Conservation (phyloP, 2,329 filamentous ascomycete species). For the Aspergillus fumigatiaffinis region DNA sequence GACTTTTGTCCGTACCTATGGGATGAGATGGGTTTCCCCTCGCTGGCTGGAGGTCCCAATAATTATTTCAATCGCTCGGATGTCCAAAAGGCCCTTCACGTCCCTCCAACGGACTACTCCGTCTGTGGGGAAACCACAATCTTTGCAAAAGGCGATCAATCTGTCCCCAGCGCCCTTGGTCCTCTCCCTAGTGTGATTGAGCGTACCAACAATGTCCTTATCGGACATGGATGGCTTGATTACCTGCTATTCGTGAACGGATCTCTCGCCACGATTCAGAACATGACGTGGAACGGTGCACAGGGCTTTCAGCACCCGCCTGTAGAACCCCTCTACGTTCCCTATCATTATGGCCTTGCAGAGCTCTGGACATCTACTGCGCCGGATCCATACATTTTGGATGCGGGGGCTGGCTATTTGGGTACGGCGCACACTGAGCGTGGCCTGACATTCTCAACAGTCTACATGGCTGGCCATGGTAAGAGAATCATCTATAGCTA, state of each 20-base stretch:
- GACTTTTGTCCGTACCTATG: slow-evolving; percentile 67
- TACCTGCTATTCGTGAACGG: slow-evolving; percentile 66
- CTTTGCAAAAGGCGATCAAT: slow-evolving; percentile 49
- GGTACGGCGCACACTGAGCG: slow-evolving; percentile 70
- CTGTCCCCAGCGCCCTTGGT: slow-evolving; percentile 28
- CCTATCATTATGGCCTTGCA: slow-evolving; percentile 48
- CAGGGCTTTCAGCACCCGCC: slow-evolving; percentile 66
- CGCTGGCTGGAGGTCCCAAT: slow-evolving; percentile 56
- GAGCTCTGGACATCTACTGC: slow-evolving; percentile 35
- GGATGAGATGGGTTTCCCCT: slow-evolving; percentile 66
- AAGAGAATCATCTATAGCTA: slow-evolving; percentile 19
- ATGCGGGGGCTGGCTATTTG: slow-evolving; percentile 61
- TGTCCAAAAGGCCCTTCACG: slow-evolving; percentile 65
- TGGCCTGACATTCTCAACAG: slow-evolving; percentile 66
- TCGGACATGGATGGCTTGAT: slow-evolving; percentile 69
- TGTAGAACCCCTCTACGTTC: slow-evolving; percentile 63
- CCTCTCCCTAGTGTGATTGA: slow-evolving; percentile 68
- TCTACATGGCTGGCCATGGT: slow-evolving; percentile 62
- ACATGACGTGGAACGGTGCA: slow-evolving; percentile 73
- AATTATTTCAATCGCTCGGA: slow-evolving; percentile 68
- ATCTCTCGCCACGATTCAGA: slow-evolving; percentile 68
- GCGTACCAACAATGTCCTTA: slow-evolving; percentile 65
- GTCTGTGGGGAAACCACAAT: slow-evolving; percentile 35
- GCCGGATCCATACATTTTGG: slow-evolving; percentile 35
- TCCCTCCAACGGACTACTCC: slow-evolving; percentile 44